Conservation (phyloP, 768 basidiomycete genomes). For the Amanita fuliginea region DNA sequence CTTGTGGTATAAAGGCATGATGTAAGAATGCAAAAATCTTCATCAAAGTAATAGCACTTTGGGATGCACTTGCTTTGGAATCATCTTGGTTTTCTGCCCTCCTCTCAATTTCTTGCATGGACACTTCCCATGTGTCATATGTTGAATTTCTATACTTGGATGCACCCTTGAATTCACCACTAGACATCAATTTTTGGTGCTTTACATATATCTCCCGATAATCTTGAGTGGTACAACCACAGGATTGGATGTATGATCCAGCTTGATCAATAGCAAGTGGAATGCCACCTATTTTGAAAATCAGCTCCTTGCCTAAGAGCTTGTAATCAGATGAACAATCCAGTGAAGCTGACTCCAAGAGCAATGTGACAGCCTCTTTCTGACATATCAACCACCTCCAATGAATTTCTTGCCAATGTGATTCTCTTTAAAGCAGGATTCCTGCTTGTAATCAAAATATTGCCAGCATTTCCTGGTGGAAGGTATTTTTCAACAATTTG, state of each 20-base stretch:
- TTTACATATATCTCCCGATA: background rate
- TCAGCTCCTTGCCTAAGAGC: background rate
- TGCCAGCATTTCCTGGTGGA: background rate
- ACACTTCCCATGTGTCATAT: conserved; percentile 1
- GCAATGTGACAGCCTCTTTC: too few relatives aligned
- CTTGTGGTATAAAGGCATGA: background rate
- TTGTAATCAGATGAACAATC: background rate
- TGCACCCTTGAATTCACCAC: background rate
- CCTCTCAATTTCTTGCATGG: background rate
- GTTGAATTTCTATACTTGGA: background rate
- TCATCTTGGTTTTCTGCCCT: background rate
- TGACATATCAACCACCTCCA: too few relatives aligned
- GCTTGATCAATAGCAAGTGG: conserved; percentile 10
- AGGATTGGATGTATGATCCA: background rate
- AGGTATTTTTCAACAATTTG: too few relatives aligned
- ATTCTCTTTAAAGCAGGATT: too few relatives aligned
- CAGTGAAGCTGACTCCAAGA: background rate
- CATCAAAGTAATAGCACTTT: background rate
- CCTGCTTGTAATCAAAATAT: too few relatives aligned
- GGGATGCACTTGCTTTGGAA: background rate
- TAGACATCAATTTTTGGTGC: background rate
- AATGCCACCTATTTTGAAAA: background rate
- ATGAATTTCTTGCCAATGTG: too few relatives aligned
- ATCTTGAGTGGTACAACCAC: background rate
- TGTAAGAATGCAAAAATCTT: background rate